A percentile compares a stretch with the other conserved stretches of the same genome.
phyloP scores from a whole-genome alignment of 257 asterid genomes.

The Voacanga thouarsii region DNA sequence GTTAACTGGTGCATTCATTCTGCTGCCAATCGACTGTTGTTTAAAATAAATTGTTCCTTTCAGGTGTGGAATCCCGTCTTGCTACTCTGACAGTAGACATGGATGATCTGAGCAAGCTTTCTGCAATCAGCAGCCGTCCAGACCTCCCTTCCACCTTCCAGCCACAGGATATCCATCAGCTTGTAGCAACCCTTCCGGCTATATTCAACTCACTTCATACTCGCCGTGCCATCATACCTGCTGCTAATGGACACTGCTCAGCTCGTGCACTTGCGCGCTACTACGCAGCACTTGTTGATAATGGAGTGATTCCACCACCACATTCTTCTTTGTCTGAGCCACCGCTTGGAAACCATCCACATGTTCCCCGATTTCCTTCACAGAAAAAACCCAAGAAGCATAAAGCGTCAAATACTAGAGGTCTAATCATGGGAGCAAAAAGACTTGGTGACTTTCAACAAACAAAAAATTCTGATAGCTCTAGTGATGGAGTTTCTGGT shows the following conservation, averaged over 20 bases:
- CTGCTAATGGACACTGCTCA: conserved; percentile 94
- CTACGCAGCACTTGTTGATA: conserved; percentile 84
- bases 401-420: conserved; percentile 18
- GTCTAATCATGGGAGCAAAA: neutral
- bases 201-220: conserved; percentile 67
- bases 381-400: conserved; percentile 42
- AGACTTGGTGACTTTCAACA: conserved; percentile 16
- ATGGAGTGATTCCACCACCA: conserved; percentile 63
- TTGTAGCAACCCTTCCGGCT: conserved; percentile 63
- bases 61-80: conserved; percentile 96
- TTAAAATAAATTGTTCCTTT: conserved; percentile 12
- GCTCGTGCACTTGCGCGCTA: conserved; percentile 98
- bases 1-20: neutral
- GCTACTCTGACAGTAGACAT: conserved; percentile 80
- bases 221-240: conserved; percentile 88
- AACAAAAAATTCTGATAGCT: conserved; percentile 13
- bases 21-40: neutral
- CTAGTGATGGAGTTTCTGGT: conserved; percentile 9
- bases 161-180: conserved; percentile 49
- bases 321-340: conserved; percentile 63
- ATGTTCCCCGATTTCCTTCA: conserved; percentile 63
- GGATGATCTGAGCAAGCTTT: conserved; percentile 62
- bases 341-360: conserved; percentile 70
- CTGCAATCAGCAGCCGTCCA: conserved; percentile 44
- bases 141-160: conserved; percentile 75